Base-by-base conservation (phyloP, 2,329 filamentous ascomycete species). In the Stachybotrys elegans region DNA sequence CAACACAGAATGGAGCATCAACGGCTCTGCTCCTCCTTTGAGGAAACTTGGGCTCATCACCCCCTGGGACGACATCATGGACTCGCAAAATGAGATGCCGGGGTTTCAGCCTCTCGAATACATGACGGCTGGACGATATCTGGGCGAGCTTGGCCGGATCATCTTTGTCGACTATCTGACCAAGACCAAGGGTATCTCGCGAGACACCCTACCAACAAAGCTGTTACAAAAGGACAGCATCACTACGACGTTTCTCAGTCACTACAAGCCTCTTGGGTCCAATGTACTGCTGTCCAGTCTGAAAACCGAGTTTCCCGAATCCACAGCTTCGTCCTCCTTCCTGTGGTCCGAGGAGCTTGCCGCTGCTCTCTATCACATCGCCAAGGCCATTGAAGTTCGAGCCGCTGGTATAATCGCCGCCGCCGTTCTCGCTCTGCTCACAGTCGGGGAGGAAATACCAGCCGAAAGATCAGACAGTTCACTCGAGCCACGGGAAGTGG, bases 1-100 rank as follows among this genome's bases (percentile, higher is more conserved):
- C 50, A 92, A 92, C 58, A 92, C 88, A 0, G 88, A 93, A 64
- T 91, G 86, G 84, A 87, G 84, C 42, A 89, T 93, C 54, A 83
- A 83, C 21, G 87, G 87, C 6, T 81, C 86, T 3, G 81, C 81
- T n/a, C 70, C 74, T 6, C 84, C 87, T 1, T 67, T 92, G 43
- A 70, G 74, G 20, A 73, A 82, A 20, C 66, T 83, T 17, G 69
- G 71, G 1, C 72, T 91, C 39, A 78, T 88, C 42, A 90, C 78
- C 9, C 67, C 67, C 27, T 92, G 87, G 87, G 88, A 93, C 55
- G 65, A 70, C 9, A 66, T 74, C 46, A 72, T 93, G 6, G 86
- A 90, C 53, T 64, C 65, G 5, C 76, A 81, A 37, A 84, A 83
- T 53, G 83, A 88, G 53, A 71, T 70, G 6, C 84, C 87, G 0